Evolutionary conservation across 768 basidiomycete genomes (phyloP), one percentile per base, ranked within the genome.

Genomic region (Suillus luteus): DNA sequence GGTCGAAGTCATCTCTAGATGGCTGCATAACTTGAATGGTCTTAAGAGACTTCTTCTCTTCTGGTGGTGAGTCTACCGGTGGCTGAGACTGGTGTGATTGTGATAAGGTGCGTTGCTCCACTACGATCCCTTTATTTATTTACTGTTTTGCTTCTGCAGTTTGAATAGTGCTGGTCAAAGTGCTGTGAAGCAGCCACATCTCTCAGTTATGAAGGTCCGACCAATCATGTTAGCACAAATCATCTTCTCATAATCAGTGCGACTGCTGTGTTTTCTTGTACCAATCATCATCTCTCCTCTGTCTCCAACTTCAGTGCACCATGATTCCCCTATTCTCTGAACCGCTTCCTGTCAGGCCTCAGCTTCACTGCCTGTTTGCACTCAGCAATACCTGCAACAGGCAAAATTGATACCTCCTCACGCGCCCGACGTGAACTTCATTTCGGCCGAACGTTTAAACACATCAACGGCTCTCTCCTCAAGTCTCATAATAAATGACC

Each of bases 21-120:
- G 90, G 71, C 71, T 91, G 89, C 91, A 93, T 92, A 73, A 93
- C 27, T 27, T 27, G 27, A 27, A 27, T 84, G 33, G 85, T 81
- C 74, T 85, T 89, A 15, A 78, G 75, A 35, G 74, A 69, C 37
- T 73, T 68, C 61, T 75, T 61, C 60, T 73, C 69, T 61, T 72
- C 71, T 58, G 71, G 67, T 43, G 61, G 58, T 22, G 63, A n/a
- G 35, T 63, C 66, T 14, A 67, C 62, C 12, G 61, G 54, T 6
- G 68, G 64, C 27, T 27, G 27, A 14, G 59, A 59, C 1, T 54
- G 64, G 51, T 59, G 60, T 8, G 65, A 62, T 46, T 51, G 64
- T 5, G 55, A 33, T 63, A 61, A 62, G 27, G 27, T 15, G 59
- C 51, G 64, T 59, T 54, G 70, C 54, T 46, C 44, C 44, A 46